These are phyloP conservation scores for Hypomontagnella monticulosa DNA, from an alignment of 495 filamentous ascomycete genomes.

Conservation along the genomic window DNA sequence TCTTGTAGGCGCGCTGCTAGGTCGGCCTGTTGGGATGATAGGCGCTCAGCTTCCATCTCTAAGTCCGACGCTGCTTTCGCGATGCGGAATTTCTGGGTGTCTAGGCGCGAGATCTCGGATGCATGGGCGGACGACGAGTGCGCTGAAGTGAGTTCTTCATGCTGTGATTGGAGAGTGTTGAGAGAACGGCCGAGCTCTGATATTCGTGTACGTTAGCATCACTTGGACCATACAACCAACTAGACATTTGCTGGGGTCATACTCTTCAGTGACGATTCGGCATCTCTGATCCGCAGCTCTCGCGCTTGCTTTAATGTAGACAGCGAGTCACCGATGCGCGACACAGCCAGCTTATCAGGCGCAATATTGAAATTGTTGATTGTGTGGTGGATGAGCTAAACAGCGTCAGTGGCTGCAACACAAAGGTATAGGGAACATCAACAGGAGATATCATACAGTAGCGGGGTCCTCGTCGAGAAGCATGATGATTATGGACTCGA, in stretches of 20 bases:
- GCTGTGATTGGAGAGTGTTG: slow-evolving; percentile 71
- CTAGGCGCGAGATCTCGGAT: slow-evolving; percentile 80
- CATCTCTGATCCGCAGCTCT: slow-evolving; percentile 75
- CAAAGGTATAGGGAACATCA: background rate
- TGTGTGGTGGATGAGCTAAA: slow-evolving; percentile 86
- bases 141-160: slow-evolving; percentile 72
- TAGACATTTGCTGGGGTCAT: slow-evolving; percentile 7
- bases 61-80: slow-evolving; percentile 88
- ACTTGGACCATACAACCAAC: background rate
- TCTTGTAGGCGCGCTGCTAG: slow-evolving; percentile 79
- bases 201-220: slow-evolving; percentile 12
- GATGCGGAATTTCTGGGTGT: slow-evolving; percentile 92
- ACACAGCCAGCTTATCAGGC: slow-evolving; percentile 83
- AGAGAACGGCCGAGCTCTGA: slow-evolving; percentile 75
- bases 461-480: slow-evolving; percentile 96
- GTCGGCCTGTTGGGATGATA: slow-evolving; percentile 82
- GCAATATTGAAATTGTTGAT: slow-evolving; percentile 93
- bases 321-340: slow-evolving; percentile 87
- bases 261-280: slow-evolving; percentile 74
- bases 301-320: slow-evolving; percentile 81
- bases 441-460: slow-evolving; percentile 63
- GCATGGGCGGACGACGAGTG: slow-evolving; percentile 83
- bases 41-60: slow-evolving; percentile 89
- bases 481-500: slow-evolving; percentile 66
- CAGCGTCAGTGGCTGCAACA: slow-evolving; percentile 37